Evolutionary conservation across 2,329 filamentous ascomycete genomes (phyloP), one percentile per base, ranked within the genome.

Genomic region (Rhytidhysteron rufulum): DNA sequence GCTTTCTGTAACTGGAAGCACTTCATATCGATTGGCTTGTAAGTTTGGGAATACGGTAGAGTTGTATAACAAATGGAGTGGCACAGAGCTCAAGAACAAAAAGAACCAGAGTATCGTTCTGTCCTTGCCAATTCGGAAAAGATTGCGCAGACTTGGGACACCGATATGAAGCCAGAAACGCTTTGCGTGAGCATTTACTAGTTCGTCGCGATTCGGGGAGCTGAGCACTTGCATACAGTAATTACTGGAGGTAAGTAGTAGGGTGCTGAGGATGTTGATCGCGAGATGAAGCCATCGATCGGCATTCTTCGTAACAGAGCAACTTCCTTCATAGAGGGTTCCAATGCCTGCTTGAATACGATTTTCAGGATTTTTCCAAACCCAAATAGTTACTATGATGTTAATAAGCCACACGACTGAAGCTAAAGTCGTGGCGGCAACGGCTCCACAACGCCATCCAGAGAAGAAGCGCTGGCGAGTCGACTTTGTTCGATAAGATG

Each of bases 171-270:
- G 8, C 36, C 36, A 38, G n/a, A 13, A 13, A 6, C 17, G n/a
- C 20, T 31, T 38, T 25, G 24, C 10, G 13, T 48, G 45, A 13
- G 45, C 45, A 6, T 20, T 21, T 22, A 43, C 34, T 15, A 45
- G 31, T 17, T 48, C 43, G n/a, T 39, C 30, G 19, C 45, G 31
- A n/a, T 39, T 43, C 4, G 45, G 45, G 21, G 45, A 41, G 18
- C 36, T 40, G n/a, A 47, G 18, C 16, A 36, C 39, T 37, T 47
- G 41, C 44, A 44, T 47, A 16, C 35, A 39, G 37, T 45, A 47
- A 17, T 31, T 47, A 31, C 37, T 41, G 16, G 44, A 36, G 10
- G 11, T 37, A 17, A 47, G 27, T 3, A 47, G 13, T 27, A 27
- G 7, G 7, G 24, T 27, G 24, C 24, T 27, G 6, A 41, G 24